Percentiles rank a stretch among this genome's conserved stretches.
phyloP scores from a whole-genome alignment of 352 stramenopile species.

The Pythium insidiosum region DNA sequence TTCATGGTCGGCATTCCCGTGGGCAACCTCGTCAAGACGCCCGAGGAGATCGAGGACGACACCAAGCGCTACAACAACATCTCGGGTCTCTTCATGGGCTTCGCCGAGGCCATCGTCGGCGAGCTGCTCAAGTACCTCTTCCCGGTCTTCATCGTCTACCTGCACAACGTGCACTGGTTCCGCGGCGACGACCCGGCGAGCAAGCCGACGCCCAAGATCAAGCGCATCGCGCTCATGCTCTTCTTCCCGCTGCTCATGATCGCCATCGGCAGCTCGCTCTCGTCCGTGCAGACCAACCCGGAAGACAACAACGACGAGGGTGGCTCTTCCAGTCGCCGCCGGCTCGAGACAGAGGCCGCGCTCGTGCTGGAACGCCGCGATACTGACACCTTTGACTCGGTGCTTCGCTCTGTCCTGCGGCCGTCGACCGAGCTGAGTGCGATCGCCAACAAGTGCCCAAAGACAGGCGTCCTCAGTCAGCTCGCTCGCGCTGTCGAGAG shows the following conservation, averaged over 20 bases:
- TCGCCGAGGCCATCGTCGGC: slow-evolving; percentile 39
- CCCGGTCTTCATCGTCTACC: slow-evolving; percentile 50
- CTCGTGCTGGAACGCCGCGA: slow-evolving; percentile 1
- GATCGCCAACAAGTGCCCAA: too few species aligned
- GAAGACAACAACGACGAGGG: slow-evolving; percentile 17
- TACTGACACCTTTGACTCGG: too few species aligned
- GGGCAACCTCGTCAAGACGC: slow-evolving; percentile 15
- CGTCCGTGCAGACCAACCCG: slow-evolving; percentile 48
- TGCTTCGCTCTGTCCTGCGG: background rate
- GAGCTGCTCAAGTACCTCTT: slow-evolving; percentile 41
- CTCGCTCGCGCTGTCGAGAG: too few species aligned
- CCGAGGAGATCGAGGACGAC: slow-evolving; percentile 19
- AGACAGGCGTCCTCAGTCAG: too few species aligned
- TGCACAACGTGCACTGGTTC: slow-evolving; percentile 56
- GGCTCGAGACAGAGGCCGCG: background rate
- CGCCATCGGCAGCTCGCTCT: slow-evolving; percentile 40
- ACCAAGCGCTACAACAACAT: too few species aligned
- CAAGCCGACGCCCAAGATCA: slow-evolving; percentile 40
- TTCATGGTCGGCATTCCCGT: slow-evolving; percentile 34
- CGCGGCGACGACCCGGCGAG: slow-evolving; percentile 31
- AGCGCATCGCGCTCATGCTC: slow-evolving; percentile 47
- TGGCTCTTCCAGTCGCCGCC: background rate
- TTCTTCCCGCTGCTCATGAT: slow-evolving; percentile 51
- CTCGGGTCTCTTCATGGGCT: slow-evolving; percentile 54
- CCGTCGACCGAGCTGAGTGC: too few species aligned